Conservation (phyloP, 2,329 filamentous ascomycete species). For the Helotiales sp. region DNA sequence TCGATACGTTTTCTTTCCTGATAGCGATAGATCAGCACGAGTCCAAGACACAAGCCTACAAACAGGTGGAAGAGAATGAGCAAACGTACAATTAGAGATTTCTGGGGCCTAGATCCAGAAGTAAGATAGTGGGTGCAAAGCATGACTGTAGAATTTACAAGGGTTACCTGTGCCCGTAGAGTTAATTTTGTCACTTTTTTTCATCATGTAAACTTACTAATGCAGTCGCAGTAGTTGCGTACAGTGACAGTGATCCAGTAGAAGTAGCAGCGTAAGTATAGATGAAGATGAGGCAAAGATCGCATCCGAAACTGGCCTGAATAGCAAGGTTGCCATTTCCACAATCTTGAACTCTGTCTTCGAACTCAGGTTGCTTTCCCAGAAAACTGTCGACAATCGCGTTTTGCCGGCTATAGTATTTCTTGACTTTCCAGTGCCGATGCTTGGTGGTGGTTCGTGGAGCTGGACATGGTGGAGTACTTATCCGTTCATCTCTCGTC, state of each 20-base stretch:
- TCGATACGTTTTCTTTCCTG: neutral
- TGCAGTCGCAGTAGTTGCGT: neutral
- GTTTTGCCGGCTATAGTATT: neutral
- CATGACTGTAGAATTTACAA: neutral
- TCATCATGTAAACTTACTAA: neutral
- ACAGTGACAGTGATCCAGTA: neutral
- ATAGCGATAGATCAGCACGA: neutral
- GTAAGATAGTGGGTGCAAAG: neutral
- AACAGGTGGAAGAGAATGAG: neutral
- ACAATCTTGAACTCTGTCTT: neutral
- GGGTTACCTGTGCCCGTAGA: neutral
- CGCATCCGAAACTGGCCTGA: neutral
- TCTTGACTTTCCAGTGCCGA: neutral
- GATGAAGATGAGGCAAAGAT: neutral
- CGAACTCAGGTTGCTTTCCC: neutral
- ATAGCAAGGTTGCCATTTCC: neutral
- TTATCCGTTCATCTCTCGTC: neutral
- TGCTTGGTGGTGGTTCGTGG: neutral
- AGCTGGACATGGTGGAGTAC: neutral
- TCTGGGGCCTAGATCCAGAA: neutral
- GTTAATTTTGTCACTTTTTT: too few species aligned
- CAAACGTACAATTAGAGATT: neutral
- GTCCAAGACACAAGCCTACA: neutral
- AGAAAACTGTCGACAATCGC: neutral
- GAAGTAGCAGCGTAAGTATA: neutral